phyloP scores from a whole-genome alignment of 2,329 filamentous ascomycete genomes.

The Mariannaea elegans region DNA sequence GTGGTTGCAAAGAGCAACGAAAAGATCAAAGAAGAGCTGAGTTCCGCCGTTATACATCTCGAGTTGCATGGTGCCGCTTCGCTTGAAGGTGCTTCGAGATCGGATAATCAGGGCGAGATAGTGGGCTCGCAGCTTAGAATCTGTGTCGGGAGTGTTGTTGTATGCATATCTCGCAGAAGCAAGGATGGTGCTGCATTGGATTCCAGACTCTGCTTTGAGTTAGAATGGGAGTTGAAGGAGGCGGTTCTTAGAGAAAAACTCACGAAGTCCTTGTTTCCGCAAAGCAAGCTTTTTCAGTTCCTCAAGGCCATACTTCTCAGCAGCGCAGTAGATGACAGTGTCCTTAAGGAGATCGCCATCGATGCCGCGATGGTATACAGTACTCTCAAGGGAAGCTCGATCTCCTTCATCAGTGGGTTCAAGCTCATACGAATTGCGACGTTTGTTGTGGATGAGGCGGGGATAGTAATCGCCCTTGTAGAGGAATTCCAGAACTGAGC shows the following conservation, averaged over 20 bases:
- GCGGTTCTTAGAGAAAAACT: conserved; percentile 42
- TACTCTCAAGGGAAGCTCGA: conserved; percentile 64
- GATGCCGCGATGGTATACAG: conserved; percentile 72
- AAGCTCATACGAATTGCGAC: conserved; percentile 82
- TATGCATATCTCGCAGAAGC: conserved; percentile 91
- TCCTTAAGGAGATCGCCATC: conserved; percentile 82
- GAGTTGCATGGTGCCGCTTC: conserved; percentile 93
- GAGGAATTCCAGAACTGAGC: conserved; percentile 87
- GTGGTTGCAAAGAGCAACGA: conserved; percentile 92
- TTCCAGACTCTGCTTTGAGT: conserved; percentile 68
- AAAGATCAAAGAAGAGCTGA: conserved; percentile 90
- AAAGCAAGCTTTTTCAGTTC: conserved; percentile 86
- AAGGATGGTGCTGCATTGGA: conserved; percentile 86
- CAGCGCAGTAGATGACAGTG: conserved; percentile 90
- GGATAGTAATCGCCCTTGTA: conserved; percentile 96
- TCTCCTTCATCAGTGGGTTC: conserved; percentile 65
- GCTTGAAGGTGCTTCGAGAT: conserved; percentile 87
- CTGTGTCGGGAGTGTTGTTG: conserved; percentile 84
- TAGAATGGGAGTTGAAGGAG: conserved; percentile 12
- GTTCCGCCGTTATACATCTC: conserved; percentile 90
- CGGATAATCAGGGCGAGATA: conserved; percentile 94
- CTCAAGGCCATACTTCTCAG: conserved; percentile 82
- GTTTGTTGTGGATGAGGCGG: conserved; percentile 82
- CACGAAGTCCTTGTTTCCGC: conserved; percentile 86
- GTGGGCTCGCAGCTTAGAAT: conserved; percentile 90